Conservation (phyloP, 768 basidiomycete species). For the Saitozyma sp. region DNA sequence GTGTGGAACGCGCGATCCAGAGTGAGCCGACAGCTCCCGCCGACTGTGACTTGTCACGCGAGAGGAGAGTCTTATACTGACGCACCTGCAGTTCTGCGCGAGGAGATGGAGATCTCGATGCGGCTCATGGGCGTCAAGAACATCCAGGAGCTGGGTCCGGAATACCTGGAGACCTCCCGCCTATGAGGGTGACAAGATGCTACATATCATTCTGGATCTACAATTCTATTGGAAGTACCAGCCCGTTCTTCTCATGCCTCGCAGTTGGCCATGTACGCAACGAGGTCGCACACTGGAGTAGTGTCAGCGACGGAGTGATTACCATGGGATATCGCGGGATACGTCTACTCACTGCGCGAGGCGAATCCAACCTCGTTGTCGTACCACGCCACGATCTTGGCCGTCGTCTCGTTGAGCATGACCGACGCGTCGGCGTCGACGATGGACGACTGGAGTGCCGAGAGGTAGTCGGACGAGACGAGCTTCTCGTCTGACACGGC, state of each 20-base stretch:
- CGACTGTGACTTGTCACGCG: background rate
- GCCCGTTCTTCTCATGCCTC: background rate
- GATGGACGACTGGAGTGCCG: constrained; percentile 36
- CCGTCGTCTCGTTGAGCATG: constrained; percentile 43
- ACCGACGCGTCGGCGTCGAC: constrained; percentile 49
- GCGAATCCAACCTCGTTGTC: constrained; percentile 52
- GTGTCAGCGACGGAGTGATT: constrained; percentile 2
- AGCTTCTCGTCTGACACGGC: constrained; percentile 52
- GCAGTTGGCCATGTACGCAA: constrained; percentile 41
- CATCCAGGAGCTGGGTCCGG: constrained; percentile 66
- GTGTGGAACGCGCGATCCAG: constrained; percentile 35
- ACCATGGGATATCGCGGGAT: too few species aligned
- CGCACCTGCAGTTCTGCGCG: constrained; percentile 59
- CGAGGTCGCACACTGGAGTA: constrained; percentile 43
- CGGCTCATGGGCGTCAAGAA: constrained; percentile 66
- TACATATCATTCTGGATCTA: too few species aligned
- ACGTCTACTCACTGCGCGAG: constrained; percentile 21
- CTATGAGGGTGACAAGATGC: too few species aligned
- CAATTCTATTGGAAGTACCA: too few species aligned
- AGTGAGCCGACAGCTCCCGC: constrained; percentile 25
- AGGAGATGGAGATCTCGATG: constrained; percentile 77
- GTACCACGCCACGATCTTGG: constrained; percentile 51
- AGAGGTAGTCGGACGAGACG: constrained; percentile 51
- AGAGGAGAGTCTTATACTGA: too few species aligned
- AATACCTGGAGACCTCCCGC: constrained; percentile 59